phyloP scores from a whole-genome alignment of 176 grass and related monocot species.

The Aegilops speltoides region DNA sequence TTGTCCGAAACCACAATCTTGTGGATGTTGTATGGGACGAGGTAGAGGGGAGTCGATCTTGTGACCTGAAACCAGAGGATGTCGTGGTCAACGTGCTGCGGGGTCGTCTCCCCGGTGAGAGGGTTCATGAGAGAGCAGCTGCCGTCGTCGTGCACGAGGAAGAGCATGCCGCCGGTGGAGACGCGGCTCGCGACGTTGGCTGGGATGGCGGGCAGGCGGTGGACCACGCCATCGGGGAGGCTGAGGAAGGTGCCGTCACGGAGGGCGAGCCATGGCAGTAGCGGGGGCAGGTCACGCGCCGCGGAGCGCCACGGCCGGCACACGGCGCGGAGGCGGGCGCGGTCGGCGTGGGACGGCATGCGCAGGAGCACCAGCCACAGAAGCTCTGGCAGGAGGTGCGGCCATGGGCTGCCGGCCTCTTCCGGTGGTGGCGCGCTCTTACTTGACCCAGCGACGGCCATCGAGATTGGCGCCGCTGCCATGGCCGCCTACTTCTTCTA shows the following conservation, averaged over 20 bases:
- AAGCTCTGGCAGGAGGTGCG: not conserved
- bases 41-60: too few relatives aligned
- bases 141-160: not conserved
- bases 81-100: not conserved
- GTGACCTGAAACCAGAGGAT: not conserved
- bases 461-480: too few relatives aligned
- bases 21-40: not conserved
- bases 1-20: not conserved
- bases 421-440: too few relatives aligned
- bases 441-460: too few relatives aligned
- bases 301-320: not conserved
- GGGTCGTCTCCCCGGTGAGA: not conserved
- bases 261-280: not conserved
- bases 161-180: not conserved
- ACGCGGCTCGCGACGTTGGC: too few relatives aligned
- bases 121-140: not conserved
- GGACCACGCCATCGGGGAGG: not conserved
- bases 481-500: too few relatives aligned
- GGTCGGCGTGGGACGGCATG: not conserved
- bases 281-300: not conserved
- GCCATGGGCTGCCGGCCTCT: not conserved
- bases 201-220: too few relatives aligned
- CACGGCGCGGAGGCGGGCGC: not conserved
- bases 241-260: not conserved
- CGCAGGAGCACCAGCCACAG: not conserved